Percentiles rank a stretch among this genome's conserved stretches.
phyloP scores from a whole-genome alignment of 495 filamentous ascomycete genomes.

The Penicillium lagena region DNA sequence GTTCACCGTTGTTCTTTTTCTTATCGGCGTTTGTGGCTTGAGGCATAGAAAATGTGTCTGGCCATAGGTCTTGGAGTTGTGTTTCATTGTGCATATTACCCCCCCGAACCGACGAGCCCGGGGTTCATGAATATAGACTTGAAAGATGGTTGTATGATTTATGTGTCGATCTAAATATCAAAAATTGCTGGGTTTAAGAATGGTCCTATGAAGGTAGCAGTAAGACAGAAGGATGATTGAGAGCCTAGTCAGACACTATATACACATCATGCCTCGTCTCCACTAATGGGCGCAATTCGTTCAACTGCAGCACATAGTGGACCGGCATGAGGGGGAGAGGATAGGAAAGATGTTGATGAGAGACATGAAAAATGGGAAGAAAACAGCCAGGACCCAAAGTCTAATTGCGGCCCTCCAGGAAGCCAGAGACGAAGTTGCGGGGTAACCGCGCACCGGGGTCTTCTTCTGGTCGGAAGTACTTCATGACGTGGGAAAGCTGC shows the following conservation, averaged over 20 bases:
- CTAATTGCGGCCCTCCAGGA: conserved; percentile 67
- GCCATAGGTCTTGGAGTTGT: too few relatives aligned
- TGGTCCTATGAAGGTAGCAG: neutral
- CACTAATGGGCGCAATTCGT: conserved; percentile 14
- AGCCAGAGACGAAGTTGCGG: conserved; percentile 81
- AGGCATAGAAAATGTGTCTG: conserved; percentile 4
- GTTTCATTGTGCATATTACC: too few relatives aligned
- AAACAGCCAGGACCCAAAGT: neutral
- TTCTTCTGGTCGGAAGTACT: conserved; percentile 91
- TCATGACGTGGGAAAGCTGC: conserved; percentile 91
- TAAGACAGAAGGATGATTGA: conserved; percentile 7
- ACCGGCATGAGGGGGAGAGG: conserved; percentile 19
- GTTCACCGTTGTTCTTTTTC: neutral
- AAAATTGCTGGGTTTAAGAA: too few relatives aligned
- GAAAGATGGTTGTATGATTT: neutral
- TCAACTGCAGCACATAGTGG: conserved; percentile 13
- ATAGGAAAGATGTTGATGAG: conserved; percentile 12
- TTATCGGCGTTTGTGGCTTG: conserved; percentile 12
- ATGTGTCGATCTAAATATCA: too few relatives aligned
- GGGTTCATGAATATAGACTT: neutral
- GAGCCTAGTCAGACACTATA: conserved; percentile 36
- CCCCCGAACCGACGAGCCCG: too few relatives aligned
- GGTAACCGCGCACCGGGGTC: conserved; percentile 73
- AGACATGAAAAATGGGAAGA: conserved; percentile 2
- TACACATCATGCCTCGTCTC: conserved; percentile 31